Evolutionary conservation across 345 rosid genomes (phyloP), one percentile per base, ranked within the genome.

Genomic region (Moringa oleifera): DNA sequence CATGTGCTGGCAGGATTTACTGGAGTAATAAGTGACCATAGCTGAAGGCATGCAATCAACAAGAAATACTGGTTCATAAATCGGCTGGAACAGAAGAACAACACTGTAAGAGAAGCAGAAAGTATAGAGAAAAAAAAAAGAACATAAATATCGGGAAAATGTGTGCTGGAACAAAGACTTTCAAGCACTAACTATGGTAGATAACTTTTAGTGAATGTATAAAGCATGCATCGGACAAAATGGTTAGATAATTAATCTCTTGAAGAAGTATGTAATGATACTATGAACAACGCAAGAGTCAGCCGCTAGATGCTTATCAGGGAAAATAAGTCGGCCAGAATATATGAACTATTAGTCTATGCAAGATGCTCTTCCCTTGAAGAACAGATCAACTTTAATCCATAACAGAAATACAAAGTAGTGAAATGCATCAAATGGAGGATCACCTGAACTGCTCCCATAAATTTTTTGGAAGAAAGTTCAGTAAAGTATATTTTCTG

Each of bases 1-100:
- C 99, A 94, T 36, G 99, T 94, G 68, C 99, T 94, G 52, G 97
- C 99, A 68, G 99, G 99, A 77, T 90, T 94, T 50, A 94, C 99
- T 52, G 99, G 99, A 68, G 99, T 94, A 66, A 94, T 94, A 46
- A 94, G 96, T 20, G 99, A 82, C 99, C 99, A 94, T 47, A 94
- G 86, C 80, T 94, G 99, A 75, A 94, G 99, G 85, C 99, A 94
- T 20, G 99, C 99, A 73, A 94, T 94, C 86, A 94, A 82, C 78
- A 94, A 73, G 83, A 94, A 94, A 64, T 94, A 90, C 83, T 94
- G 97, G 82, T 94, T 94, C 97, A 90, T 90, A 62, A 94, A 94
- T 77, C 97, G 97, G 84, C 99, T 94, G 99, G 51, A 78, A 66
- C 33, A 68, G 46, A 52, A 62, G 52, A 9, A 33, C 5, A 4